Evolutionary conservation across 139 green algal genomes (phyloP).

Genomic region (Nannochloris sp.): DNA sequence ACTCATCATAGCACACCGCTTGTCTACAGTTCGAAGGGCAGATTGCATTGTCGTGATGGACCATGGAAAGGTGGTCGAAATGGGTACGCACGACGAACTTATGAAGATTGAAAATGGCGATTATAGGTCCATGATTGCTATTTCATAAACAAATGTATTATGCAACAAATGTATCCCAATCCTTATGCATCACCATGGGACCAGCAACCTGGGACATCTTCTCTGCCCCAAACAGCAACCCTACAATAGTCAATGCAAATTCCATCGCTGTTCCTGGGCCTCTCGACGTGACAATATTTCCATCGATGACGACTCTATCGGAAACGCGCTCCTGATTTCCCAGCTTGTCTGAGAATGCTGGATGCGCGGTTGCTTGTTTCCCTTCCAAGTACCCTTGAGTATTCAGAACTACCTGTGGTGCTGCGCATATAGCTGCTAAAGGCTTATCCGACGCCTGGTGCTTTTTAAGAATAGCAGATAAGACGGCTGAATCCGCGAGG

Average conservation of each 20-base stretch:
- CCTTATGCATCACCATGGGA: slow-evolving; percentile 81
- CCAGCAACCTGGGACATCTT: slow-evolving; percentile 74
- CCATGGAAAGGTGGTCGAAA: slow-evolving; percentile 40
- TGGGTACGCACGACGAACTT: slow-evolving; percentile 44
- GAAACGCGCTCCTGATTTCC: slow-evolving; percentile 49
- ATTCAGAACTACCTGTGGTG: slow-evolving; percentile 84
- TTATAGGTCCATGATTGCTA: slow-evolving; percentile 34
- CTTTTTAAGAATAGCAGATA: slow-evolving; percentile 49
- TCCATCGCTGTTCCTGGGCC: slow-evolving; percentile 90
- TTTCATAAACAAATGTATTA: not conserved
- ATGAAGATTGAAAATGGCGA: slow-evolving; percentile 29
- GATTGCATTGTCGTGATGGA: slow-evolving; percentile 66
- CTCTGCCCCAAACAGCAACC: slow-evolving; percentile 76
- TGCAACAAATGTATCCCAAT: slow-evolving; percentile 13
- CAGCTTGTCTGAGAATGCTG: slow-evolving; percentile 72
- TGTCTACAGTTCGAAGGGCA: slow-evolving; percentile 76
- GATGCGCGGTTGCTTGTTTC: slow-evolving; percentile 74
- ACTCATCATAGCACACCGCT: slow-evolving; percentile 83
- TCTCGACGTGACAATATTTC: slow-evolving; percentile 68
- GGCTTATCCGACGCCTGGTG: slow-evolving; percentile 43
- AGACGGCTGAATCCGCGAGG: slow-evolving; percentile 53
- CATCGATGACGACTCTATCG: slow-evolving; percentile 81
- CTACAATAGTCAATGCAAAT: slow-evolving; percentile 85
- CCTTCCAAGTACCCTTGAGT: slow-evolving; percentile 62
- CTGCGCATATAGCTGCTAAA: slow-evolving; percentile 88